Evolutionary conservation across 352 stramenopile genomes (phyloP).

Genomic region (Globisporangium takayamanum): DNA sequence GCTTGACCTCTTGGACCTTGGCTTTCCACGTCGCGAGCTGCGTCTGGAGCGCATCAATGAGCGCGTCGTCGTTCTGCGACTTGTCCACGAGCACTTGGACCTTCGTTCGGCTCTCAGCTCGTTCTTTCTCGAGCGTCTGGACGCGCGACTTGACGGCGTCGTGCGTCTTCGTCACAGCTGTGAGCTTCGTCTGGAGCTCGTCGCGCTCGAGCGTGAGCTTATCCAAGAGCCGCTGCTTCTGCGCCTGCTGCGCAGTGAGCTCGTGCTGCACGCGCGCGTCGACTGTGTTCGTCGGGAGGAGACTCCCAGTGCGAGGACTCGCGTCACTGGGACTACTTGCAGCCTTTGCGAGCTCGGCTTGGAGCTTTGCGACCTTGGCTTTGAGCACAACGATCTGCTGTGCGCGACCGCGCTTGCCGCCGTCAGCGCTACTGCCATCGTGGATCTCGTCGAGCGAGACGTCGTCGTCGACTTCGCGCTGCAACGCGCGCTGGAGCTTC

Average conservation of each 20-base stretch:
- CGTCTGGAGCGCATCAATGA: conserved; percentile 68
- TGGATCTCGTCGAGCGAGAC: conserved; percentile 41
- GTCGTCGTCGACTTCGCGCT: conserved; percentile 60
- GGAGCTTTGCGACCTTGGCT: conserved; percentile 72
- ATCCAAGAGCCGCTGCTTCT: conserved; percentile 56
- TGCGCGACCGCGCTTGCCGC: conserved; percentile 46
- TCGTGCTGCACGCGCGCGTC: conserved; percentile 64
- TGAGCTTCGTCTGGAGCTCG: conserved; percentile 43
- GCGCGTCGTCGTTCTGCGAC: conserved; percentile 68
- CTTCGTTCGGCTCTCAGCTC: conserved; percentile 52
- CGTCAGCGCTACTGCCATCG: conserved; percentile 19
- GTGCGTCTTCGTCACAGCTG: conserved; percentile 54
- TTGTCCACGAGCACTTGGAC: conserved; percentile 75
- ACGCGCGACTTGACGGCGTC: conserved; percentile 57
- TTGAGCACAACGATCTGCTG: conserved; percentile 86
- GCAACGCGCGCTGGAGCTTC: conserved; percentile 57
- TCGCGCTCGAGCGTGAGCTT: conserved; percentile 52
- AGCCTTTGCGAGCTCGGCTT: conserved; percentile 26
- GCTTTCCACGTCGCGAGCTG: conserved; percentile 61
- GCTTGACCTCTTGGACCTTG: conserved; percentile 46
- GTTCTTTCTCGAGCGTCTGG: conserved; percentile 73
- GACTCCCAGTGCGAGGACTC: not conserved
- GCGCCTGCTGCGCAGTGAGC: conserved; percentile 39
- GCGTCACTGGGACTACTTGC: not conserved
- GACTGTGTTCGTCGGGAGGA: conserved; percentile 23